phyloP scores from a whole-genome alignment of 331 rosid species.

The Quercus lobata region DNA sequence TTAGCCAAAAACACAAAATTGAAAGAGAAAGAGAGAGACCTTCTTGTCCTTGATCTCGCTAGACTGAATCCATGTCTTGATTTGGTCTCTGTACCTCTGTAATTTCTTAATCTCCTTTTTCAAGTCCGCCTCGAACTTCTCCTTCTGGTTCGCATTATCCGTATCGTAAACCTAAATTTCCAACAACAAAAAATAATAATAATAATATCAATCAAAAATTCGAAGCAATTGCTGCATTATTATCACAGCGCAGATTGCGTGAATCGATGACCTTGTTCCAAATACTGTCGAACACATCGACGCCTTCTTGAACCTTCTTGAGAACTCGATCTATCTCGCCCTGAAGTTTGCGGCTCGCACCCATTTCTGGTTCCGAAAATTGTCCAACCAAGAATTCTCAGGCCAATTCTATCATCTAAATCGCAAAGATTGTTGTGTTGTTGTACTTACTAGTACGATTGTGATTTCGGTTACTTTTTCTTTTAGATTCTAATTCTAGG shows the following conservation, averaged over 20 bases:
- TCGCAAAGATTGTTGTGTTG: too few species aligned
- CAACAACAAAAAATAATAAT: background rate
- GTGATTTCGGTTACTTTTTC: background rate
- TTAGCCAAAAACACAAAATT: too few species aligned
- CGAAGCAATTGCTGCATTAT: too few species aligned
- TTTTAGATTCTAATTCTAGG: background rate
- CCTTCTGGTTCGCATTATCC: slow-evolving; percentile 97
- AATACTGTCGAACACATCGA: slow-evolving; percentile 91
- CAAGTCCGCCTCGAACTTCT: slow-evolving; percentile 96
- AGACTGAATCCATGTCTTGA: slow-evolving; percentile 98
- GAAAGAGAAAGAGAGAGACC: slow-evolving; percentile 25
- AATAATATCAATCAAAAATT: background rate
- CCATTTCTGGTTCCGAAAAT: slow-evolving; percentile 40
- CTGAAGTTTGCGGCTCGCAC: slow-evolving; percentile 98
- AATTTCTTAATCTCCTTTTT: slow-evolving; percentile 99
- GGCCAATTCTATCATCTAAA: background rate
- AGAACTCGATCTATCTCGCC: slow-evolving; percentile 99
- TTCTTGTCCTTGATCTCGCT: slow-evolving; percentile 97
- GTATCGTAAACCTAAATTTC: slow-evolving; percentile 78
- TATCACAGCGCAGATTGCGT: too few species aligned
- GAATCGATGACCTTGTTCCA: slow-evolving; percentile 75
- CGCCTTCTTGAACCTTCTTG: slow-evolving; percentile 97
- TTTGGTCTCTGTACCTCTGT: slow-evolving; percentile 94
- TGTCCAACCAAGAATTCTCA: too few species aligned
- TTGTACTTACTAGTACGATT: too few species aligned